Conservation (phyloP, 345 rosid species). For the Corchorus capsularis region DNA sequence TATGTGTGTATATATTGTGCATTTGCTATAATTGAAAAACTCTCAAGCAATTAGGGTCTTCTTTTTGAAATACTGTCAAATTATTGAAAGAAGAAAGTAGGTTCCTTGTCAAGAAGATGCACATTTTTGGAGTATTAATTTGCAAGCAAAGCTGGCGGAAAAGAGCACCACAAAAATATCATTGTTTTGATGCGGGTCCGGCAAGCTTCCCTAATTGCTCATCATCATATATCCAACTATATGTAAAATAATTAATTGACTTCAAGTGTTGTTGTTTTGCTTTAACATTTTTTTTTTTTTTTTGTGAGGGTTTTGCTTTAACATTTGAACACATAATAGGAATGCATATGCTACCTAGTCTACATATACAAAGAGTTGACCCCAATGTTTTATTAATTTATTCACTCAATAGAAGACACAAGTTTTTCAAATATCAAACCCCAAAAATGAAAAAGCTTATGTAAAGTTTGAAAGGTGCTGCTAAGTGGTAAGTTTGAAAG, state of each 20-base stretch:
- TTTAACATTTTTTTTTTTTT: not conserved
- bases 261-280: not conserved
- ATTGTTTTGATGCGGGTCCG: slow-evolving; percentile 32
- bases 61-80: not conserved
- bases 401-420: not conserved
- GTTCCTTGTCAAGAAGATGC: slow-evolving; percentile 33
- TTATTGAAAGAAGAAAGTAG: not conserved
- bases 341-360: not conserved
- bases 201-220: slow-evolving; percentile 33
- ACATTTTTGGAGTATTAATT: slow-evolving; percentile 21
- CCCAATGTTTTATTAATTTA: not conserved
- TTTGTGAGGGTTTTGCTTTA: not conserved
- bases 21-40: no score
- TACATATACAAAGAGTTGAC: not conserved
- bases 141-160: slow-evolving; percentile 42
- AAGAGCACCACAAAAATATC: slow-evolving; percentile 17
- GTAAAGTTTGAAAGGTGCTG: no score
- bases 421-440: not conserved
- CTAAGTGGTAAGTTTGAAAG: no score
- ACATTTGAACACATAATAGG: not conserved
- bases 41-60: no score
- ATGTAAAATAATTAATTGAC: not conserved
- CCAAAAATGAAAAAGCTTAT: no score
- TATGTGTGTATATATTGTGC: no score
- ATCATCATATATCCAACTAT: not conserved